Base-by-base conservation (phyloP, 805 yeast species). In the Priceomyces carsonii region DNA sequence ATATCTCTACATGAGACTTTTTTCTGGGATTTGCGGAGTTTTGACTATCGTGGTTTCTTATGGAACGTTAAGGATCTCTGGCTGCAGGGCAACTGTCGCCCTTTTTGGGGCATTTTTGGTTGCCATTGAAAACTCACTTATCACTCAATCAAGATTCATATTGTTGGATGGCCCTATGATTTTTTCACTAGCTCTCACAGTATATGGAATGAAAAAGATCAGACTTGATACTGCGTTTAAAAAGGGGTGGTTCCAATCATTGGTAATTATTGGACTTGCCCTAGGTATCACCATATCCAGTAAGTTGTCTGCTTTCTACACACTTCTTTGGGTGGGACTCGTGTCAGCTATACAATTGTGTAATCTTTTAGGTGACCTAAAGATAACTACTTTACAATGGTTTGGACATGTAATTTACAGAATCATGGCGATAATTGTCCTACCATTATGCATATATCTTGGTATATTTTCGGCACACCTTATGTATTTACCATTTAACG, bases 241-340 rank as follows among this genome's bases (percentile, higher is more conserved):
- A 2, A 51, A 43, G 21, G 43, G 51, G 21, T 87, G 95, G 93
- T 63, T 60, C 57, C 61, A 64, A 39, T 65, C 68, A 40, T 48
- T 84, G 38, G 30, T 70, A 1, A 45, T 71, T 23, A 58, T 81
- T 18, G 82, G 78, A 50, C 8, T 70, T 59, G 47, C 69, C 63
- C 3, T 64, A 75, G 47, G 95, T 77, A 10, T 73, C 69, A 29
- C 80, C 1, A 57, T 79, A 1, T 73, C 89, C 6, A 73, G 84
- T 3, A 85, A 86, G 52, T 76, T 80, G 72, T 73, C 83, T 4
- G 97, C 95, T 0, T 33, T 80, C 15, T 76, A 78, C 49, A 82
- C 91, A 0, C 59, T 79, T 37, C 59, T 59, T 0, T 88, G 95
- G 95, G 60, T 85, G 8, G 73, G 79, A 2, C 4, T 63, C 0